These are phyloP conservation scores for Arthrocladium fulminans DNA, from an alignment of 2,329 filamentous ascomycete species.

Conservation along the genomic window DNA sequence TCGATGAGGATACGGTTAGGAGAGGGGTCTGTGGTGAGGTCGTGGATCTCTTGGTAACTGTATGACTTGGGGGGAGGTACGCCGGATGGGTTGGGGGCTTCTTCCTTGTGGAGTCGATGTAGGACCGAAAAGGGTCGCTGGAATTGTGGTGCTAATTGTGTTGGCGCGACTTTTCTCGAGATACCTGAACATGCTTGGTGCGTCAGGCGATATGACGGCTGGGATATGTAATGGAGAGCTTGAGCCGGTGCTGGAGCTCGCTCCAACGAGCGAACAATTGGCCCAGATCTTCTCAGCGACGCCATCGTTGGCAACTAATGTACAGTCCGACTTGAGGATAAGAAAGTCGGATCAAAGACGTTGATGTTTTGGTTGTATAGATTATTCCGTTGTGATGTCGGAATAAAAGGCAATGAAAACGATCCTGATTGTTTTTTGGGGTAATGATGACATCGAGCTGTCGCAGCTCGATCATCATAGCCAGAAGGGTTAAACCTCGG, in stretches of 20 bases:
- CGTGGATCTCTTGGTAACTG: conserved; percentile 20
- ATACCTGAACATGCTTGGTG: background rate
- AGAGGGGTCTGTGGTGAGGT: conserved; percentile 11
- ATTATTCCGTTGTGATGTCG: too few relatives aligned
- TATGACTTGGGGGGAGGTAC: conserved; percentile 16
- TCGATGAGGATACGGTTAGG: conserved; percentile 28
- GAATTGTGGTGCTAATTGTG: background rate
- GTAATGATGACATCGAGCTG: too few relatives aligned
- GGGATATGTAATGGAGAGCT: background rate
- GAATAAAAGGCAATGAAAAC: too few relatives aligned
- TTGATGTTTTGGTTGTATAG: too few relatives aligned
- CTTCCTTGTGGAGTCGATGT: background rate
- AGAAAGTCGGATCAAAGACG: too few relatives aligned
- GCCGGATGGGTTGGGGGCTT: conserved; percentile 5
- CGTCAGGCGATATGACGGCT: background rate
- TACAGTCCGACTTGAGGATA: too few relatives aligned
- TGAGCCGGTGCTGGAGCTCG: background rate
- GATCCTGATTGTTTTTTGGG: too few relatives aligned
- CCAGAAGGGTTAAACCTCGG: too few relatives aligned
- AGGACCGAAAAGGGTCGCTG: background rate
- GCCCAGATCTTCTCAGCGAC: background rate
- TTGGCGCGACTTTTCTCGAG: background rate
- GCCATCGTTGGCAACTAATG: too few relatives aligned
- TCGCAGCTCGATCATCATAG: too few relatives aligned
- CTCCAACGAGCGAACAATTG: background rate